phyloP scores from a whole-genome alignment of 176 grass and related monocot genomes.

The Paspalum notatum region DNA sequence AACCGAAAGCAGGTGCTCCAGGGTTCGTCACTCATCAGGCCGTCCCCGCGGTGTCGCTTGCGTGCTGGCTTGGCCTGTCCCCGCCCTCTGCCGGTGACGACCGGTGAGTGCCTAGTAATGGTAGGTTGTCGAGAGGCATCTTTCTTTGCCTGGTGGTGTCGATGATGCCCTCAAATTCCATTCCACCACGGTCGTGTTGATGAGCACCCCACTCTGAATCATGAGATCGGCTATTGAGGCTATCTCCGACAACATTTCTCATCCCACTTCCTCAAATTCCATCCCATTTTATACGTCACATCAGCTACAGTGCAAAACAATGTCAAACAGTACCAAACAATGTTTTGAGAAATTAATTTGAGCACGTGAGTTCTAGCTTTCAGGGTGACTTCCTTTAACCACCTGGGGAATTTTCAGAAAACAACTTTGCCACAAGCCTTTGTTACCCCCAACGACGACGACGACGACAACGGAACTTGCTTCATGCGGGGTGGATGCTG shows the following conservation, averaged over 20 bases:
- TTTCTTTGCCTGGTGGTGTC: conserved; percentile 34
- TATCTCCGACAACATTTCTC: too few species aligned
- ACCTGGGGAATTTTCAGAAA: conserved; percentile 15
- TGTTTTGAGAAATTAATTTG: too few species aligned
- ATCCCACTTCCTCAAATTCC: too few species aligned
- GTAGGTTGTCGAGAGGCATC: conserved; percentile 10
- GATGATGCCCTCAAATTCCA: conserved; percentile 1
- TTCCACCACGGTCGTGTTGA: conserved; percentile 10
- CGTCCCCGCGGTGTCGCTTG: not conserved
- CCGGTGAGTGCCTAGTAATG: not conserved
- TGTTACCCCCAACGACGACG: not conserved
- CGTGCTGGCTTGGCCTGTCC: not conserved
- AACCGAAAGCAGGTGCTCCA: not conserved
- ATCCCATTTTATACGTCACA: too few species aligned
- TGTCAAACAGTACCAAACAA: too few species aligned
- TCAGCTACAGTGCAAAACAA: too few species aligned
- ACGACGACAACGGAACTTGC: not conserved
- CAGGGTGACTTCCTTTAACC: not conserved
- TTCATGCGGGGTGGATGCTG: not conserved
- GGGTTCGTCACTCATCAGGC: too few species aligned
- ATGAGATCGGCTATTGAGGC: conserved; percentile 31
- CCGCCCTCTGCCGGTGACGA: not conserved
- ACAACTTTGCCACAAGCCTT: not conserved
- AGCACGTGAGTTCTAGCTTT: not conserved
- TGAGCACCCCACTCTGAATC: not conserved